phyloP scores from a whole-genome alignment of 768 basidiomycete species.

The Auricularia heimuer region DNA sequence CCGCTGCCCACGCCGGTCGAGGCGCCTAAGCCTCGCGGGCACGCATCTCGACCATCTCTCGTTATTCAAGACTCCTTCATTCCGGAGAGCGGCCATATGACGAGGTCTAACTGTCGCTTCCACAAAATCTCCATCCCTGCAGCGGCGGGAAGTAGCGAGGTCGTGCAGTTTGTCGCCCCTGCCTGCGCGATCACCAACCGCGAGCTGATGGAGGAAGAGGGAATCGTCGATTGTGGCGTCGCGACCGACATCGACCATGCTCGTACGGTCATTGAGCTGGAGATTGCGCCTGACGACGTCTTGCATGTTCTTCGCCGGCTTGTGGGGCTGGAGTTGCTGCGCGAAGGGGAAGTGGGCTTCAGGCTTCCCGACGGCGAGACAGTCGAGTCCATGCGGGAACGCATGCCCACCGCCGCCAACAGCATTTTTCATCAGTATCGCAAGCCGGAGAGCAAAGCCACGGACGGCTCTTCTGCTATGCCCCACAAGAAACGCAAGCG shows the following conservation, averaged over 20 bases:
- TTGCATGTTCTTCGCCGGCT: slow-evolving; percentile 49
- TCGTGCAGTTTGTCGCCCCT: slow-evolving; percentile 53
- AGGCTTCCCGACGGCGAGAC: background rate
- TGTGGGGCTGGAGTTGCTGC: slow-evolving; percentile 53
- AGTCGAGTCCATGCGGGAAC: background rate
- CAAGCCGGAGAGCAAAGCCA: background rate
- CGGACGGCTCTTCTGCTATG: background rate
- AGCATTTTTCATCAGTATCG: background rate
- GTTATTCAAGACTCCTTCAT: background rate
- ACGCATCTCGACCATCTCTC: background rate
- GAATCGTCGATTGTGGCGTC: slow-evolving; percentile 51
- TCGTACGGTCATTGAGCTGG: slow-evolving; percentile 38
- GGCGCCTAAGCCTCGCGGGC: background rate
- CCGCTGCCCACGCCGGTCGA: background rate
- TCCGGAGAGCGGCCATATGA: slow-evolving; percentile 38
- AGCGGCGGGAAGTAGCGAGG: slow-evolving; percentile 38
- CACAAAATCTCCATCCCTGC: slow-evolving; percentile 55
- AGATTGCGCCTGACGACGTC: slow-evolving; percentile 38
- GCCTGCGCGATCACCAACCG: slow-evolving; percentile 53
- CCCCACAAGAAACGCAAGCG: background rate
- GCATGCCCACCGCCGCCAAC: background rate
- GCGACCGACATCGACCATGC: slow-evolving; percentile 41
- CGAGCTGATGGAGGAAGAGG: slow-evolving; percentile 45
- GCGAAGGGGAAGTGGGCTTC: slow-evolving; percentile 54
- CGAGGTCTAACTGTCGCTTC: slow-evolving; percentile 61